Base-by-base conservation (phyloP, 176 grass and related monocot species). In the Rhynchospora tenuis region DNA sequence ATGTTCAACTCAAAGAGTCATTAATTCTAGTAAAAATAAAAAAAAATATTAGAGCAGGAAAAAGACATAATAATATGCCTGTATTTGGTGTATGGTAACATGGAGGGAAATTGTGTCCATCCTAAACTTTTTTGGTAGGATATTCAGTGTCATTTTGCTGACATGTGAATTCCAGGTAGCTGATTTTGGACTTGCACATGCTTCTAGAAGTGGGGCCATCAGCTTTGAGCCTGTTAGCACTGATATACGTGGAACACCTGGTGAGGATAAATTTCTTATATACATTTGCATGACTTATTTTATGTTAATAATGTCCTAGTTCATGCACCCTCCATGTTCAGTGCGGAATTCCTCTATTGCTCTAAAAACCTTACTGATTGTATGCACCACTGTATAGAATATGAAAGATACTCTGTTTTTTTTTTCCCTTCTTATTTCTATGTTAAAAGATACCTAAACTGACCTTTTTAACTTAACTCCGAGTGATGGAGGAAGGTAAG, bases 111-210 rank as follows among this genome's bases (percentile, higher is more conserved):
- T 17, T 29, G 29, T 29, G 47, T 22, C 9, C 22, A 55, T 76
- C 52, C 16, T 76, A 17, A 17, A 22, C 17, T 28, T 76, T 8
- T 27, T 55, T 55, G 14, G 14, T 75, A 22, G 23, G 7, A 55
- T 55, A 76, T 54, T 46, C 26, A 16, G 19, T 89, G 11, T 29
- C 19, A 17, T 13, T 15, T 4, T 19, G 72, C 5, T 43, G 50
- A 0, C 55, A 3, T 66, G 20, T 84, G 92, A 3, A 48, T 48
- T 59, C 23, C 79, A 99, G 96, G 86, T 99, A 60, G 96, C 96
- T 73, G 96, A 99, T 89, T 95, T 99, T 83, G 96, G 93, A 63
- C 96, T 99, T 90, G 96, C 93, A 13, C 91, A 99, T 70, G 96
- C 91, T 85, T 99, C 96, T 47, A 93, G 93, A 88, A 93, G 84